Conservation (phyloP, 768 basidiomycete species). For the Naganishia antarctica region DNA sequence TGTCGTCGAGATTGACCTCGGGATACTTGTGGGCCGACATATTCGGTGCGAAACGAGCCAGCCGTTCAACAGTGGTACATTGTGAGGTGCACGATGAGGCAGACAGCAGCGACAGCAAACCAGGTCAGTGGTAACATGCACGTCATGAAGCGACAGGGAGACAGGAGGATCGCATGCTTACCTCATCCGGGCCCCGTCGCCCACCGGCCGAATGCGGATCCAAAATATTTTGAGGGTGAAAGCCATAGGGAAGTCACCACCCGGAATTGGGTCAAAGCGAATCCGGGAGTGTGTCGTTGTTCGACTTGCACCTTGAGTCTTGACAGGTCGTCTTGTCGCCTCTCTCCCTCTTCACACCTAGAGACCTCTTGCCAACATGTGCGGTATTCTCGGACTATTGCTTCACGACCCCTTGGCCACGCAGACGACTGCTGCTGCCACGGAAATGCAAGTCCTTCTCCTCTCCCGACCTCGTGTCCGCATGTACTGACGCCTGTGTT, state of each 20-base stretch:
- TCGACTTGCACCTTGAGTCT: too few species aligned
- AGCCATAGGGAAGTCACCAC: slow-evolving; percentile 52
- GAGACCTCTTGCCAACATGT: slow-evolving; percentile 64
- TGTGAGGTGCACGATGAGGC: too few species aligned
- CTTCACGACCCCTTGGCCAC: slow-evolving; percentile 61
- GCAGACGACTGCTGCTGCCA: slow-evolving; percentile 63
- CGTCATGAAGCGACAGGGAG: neutral
- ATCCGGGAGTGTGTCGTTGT: too few species aligned
- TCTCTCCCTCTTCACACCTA: slow-evolving; percentile 51
- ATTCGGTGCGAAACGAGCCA: neutral
- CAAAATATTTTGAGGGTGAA: slow-evolving; percentile 18
- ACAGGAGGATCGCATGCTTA: neutral
- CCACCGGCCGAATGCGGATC: slow-evolving; percentile 1
- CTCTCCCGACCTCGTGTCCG: neutral
- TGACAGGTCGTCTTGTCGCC: neutral
- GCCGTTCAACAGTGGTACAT: too few species aligned
- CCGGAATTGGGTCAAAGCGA: too few species aligned
- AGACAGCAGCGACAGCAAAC: too few species aligned
- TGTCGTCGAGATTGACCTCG: slow-evolving; percentile 7
- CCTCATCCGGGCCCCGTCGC: neutral
- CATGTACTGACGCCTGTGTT: too few species aligned
- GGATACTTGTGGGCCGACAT: neutral
- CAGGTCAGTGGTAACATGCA: neutral
- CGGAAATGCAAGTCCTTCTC: slow-evolving; percentile 62
- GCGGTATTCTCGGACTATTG: slow-evolving; percentile 84